Percentiles rank a stretch among this genome's conserved stretches.
Evolutionary conservation across 108 stramenopile genomes (phyloP).

Genomic region (Nannochloropsis oceanica): DNA sequence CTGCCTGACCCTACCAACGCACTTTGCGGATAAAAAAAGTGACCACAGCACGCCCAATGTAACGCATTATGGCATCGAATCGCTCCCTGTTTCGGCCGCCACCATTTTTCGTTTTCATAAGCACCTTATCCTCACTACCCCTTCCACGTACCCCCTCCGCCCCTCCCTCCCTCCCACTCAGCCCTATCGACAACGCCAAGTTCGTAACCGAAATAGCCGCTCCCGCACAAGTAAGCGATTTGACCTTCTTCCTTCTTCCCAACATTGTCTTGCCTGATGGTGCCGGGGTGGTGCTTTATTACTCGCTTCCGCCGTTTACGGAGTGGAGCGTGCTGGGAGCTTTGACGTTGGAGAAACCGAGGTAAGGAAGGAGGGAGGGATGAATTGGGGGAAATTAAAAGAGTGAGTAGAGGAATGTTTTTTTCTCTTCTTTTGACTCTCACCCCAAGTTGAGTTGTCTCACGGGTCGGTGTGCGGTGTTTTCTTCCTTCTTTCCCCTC

Average conservation of each 20-base stretch:
- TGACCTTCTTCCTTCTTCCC: slow-evolving; percentile 15
- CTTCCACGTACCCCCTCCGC: no score
- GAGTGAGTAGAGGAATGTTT: no score
- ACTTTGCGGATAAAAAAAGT: no score
- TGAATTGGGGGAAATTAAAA: not conserved
- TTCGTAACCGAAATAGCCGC: not conserved
- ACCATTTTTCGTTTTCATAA: no score
- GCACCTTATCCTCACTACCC: no score
- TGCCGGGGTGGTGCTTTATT: slow-evolving; percentile 1
- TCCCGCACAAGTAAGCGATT: not conserved
- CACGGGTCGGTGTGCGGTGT: no score
- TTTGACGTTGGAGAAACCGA: not conserved
- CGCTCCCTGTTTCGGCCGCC: no score
- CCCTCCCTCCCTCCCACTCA: not conserved
- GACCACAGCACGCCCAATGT: no score
- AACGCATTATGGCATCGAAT: no score
- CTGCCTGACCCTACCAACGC: no score
- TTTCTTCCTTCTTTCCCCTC: not conserved
- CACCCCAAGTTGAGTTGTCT: no score
- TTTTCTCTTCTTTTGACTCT: no score
- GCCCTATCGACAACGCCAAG: not conserved
- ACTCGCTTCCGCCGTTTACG: slow-evolving; percentile 6
- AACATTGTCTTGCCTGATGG: not conserved
- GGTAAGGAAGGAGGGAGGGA: not conserved
- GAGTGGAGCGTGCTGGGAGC: slow-evolving; percentile 5